Evolutionary conservation across 495 filamentous ascomycete species (phyloP).

Genomic region (Tetracladium setigerum): DNA sequence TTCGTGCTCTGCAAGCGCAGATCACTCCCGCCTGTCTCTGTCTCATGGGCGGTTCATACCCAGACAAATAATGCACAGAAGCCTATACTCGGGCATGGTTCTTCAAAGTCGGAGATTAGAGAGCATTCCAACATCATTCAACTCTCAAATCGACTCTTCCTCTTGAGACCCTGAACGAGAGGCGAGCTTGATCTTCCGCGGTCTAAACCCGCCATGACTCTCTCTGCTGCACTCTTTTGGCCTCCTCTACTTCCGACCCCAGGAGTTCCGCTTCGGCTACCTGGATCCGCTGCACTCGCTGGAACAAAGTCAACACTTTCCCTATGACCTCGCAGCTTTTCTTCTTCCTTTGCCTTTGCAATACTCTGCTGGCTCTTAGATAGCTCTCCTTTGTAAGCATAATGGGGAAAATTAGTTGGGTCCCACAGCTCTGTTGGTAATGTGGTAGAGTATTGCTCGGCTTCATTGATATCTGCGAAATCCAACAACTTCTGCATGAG

Average conservation of each 20-base stretch:
- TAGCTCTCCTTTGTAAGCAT: conserved; percentile 69
- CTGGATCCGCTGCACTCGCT: conserved; percentile 24
- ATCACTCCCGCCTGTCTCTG: neutral
- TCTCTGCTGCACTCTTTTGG: conserved; percentile 32
- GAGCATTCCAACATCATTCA: conserved; percentile 25
- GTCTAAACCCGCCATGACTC: conserved; percentile 30
- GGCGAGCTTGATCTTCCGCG: conserved; percentile 26
- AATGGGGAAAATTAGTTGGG: conserved; percentile 53
- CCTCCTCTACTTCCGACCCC: conserved; percentile 18
- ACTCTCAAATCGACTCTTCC: conserved; percentile 41
- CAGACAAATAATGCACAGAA: no score
- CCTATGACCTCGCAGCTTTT: conserved; percentile 43
- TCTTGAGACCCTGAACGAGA: conserved; percentile 24
- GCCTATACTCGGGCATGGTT: no score
- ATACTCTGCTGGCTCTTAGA: conserved; percentile 55
- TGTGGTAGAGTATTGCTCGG: conserved; percentile 69
- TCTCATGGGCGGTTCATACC: no score
- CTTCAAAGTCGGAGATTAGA: no score
- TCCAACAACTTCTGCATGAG: conserved; percentile 70
- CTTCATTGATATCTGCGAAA: conserved; percentile 65
- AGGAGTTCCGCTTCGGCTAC: conserved; percentile 15
- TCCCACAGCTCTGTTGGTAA: conserved; percentile 62
- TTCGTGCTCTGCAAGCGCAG: no score
- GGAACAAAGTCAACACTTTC: conserved; percentile 73
- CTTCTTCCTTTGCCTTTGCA: conserved; percentile 50